phyloP scores from a whole-genome alignment of 208 protist species.

The Tritrichomonas foetus region DNA sequence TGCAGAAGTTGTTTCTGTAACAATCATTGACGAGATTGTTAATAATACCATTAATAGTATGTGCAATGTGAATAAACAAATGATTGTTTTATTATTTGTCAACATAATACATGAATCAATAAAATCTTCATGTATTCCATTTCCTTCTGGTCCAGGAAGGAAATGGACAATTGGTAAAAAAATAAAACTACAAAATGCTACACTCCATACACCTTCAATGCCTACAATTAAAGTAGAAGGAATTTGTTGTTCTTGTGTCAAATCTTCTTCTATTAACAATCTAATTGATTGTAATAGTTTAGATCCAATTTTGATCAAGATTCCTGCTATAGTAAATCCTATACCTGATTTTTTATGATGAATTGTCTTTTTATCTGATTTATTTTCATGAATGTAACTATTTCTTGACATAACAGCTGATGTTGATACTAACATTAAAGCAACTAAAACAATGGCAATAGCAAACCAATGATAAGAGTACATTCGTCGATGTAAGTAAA shows the following conservation, averaged over 20 bases:
- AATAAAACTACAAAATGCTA: not conserved
- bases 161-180: not conserved
- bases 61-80: not conserved
- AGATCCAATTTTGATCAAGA: not conserved
- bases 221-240: not conserved
- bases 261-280: slow-evolving; percentile 7
- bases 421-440: not conserved
- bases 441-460: not conserved
- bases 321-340: too few species aligned
- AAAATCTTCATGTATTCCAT: slow-evolving; percentile 25
- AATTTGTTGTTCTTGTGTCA: not conserved
- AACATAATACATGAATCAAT: slow-evolving; percentile 15
- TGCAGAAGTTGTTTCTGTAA: not conserved
- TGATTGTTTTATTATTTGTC: not conserved
- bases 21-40: not conserved
- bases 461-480: slow-evolving; percentile 30
- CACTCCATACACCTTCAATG: not conserved
- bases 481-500: not conserved
- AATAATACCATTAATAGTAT: not conserved
- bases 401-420: not conserved
- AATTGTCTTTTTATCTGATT: too few species aligned
- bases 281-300: not conserved
- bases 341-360: too few species aligned
- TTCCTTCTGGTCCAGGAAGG: not conserved
- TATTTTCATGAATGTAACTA: not conserved